phyloP scores from a whole-genome alignment of 1,139 yeast genomes.

The Hemisphaericaspora lyxosophila region DNA sequence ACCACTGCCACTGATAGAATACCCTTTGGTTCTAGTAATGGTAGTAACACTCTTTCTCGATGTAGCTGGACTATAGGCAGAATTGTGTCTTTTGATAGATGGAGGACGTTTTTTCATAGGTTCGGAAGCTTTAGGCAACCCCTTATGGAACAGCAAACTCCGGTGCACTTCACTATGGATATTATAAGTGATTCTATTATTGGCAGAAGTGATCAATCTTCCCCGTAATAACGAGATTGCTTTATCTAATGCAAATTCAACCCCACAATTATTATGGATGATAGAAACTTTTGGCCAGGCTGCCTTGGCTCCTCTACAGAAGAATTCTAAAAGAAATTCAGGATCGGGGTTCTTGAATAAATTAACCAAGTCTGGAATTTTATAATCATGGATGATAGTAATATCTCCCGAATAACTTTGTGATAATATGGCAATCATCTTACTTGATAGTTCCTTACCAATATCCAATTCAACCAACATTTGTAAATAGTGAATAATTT shows the following conservation, averaged over 20 bases:
- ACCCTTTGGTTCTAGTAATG: slow-evolving; percentile 20
- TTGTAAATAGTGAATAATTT: slow-evolving; percentile 74
- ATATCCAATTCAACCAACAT: slow-evolving; percentile 74
- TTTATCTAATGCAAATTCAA: slow-evolving; percentile 82
- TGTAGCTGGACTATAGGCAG: slow-evolving; percentile 17
- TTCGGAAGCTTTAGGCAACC: slow-evolving; percentile 7
- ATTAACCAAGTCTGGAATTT: slow-evolving; percentile 56
- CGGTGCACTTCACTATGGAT: slow-evolving; percentile 7
- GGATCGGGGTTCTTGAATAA: slow-evolving; percentile 79
- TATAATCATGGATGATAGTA: slow-evolving; percentile 80
- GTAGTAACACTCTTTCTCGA: slow-evolving; percentile 9
- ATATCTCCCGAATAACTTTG: slow-evolving; percentile 93
- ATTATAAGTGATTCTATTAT: slow-evolving; percentile 19
- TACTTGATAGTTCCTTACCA: slow-evolving; percentile 68
- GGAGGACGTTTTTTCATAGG: slow-evolving; percentile 13
- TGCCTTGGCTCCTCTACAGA: slow-evolving; percentile 82
- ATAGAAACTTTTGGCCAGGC: slow-evolving; percentile 91
- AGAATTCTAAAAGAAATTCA: slow-evolving; percentile 67
- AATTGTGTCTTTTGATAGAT: slow-evolving; percentile 24
- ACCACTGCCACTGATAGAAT: slow-evolving; percentile 27
- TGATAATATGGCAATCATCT: slow-evolving; percentile 69
- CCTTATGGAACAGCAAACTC: slow-evolving; percentile 12
- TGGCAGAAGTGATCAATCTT: slow-evolving; percentile 49
- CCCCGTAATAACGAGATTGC: slow-evolving; percentile 71
- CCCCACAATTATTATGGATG: slow-evolving; percentile 83